A percentile compares a stretch with the other conserved stretches of the same genome.
Conservation (phyloP, 208 protist species). For the Acanthamoeba lenticulata region DNA sequence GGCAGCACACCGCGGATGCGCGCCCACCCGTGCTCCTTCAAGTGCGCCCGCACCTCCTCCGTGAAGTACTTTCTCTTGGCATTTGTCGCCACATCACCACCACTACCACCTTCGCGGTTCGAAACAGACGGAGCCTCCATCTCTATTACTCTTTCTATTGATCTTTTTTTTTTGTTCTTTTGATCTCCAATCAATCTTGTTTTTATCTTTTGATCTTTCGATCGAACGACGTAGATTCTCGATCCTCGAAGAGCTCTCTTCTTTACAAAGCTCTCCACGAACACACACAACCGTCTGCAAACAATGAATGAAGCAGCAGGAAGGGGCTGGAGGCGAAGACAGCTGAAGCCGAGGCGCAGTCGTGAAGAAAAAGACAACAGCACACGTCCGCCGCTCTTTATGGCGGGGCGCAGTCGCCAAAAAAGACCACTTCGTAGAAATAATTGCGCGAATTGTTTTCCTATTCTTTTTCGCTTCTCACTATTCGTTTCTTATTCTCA, state of each 20-base stretch:
- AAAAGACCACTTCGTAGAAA: background rate
- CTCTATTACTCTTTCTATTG: too few species aligned
- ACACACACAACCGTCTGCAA: background rate
- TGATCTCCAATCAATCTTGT: background rate
- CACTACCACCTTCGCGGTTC: background rate
- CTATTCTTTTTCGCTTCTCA: background rate
- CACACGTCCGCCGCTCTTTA: background rate
- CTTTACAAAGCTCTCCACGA: background rate
- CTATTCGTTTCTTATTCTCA: background rate
- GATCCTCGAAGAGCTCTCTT: too few species aligned
- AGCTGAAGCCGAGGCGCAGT: background rate
- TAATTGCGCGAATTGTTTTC: background rate
- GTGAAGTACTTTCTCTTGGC: conserved; percentile 23
- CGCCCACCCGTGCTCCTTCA: conserved; percentile 19
- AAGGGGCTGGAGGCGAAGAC: background rate
- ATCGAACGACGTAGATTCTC: too few species aligned
- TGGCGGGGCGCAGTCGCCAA: background rate
- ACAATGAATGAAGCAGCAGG: background rate
- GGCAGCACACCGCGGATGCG: background rate
- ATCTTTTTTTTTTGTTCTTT: too few species aligned
- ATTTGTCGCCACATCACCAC: background rate
- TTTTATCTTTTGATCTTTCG: too few species aligned
- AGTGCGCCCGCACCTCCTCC: background rate
- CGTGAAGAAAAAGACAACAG: background rate
- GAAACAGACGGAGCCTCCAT: too few species aligned